These are phyloP conservation scores for Cupressus sempervirens DNA, from an alignment of 75 land plant genomes.

Conservation along the genomic window DNA sequence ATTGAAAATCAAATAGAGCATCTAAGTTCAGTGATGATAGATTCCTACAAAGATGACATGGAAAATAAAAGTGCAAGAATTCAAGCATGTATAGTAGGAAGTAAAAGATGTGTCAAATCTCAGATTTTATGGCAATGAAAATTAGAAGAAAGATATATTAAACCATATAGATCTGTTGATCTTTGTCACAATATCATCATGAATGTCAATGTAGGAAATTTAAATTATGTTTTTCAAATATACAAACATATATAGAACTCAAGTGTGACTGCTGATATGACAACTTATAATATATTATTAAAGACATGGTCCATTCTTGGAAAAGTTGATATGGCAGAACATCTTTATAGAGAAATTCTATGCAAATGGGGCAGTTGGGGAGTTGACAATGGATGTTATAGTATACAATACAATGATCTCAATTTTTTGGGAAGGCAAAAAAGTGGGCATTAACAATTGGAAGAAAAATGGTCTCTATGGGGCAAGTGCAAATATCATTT, in stretches of 20 bases:
- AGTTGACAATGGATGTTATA: conserved; percentile 58
- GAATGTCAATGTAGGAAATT: conserved; percentile 73
- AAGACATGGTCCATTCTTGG: conserved; percentile 67
- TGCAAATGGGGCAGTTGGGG: conserved; percentile 36
- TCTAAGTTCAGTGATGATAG: too few relatives aligned
- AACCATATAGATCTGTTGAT: too few relatives aligned
- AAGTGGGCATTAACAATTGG: conserved; percentile 66
- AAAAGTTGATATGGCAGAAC: conserved; percentile 58
- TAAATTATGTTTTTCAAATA: conserved; percentile 47
- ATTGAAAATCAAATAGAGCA: too few relatives aligned
- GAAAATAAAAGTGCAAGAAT: too few relatives aligned
- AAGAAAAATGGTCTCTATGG: conserved; percentile 32
- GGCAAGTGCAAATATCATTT: not conserved
- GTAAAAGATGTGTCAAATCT: too few relatives aligned
- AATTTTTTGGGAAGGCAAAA: conserved; percentile 79
- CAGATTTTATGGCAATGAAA: too few relatives aligned
- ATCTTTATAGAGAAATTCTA: conserved; percentile 47
- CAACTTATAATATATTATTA: conserved; percentile 78
- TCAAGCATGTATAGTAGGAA: too few relatives aligned
- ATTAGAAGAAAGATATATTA: too few relatives aligned
- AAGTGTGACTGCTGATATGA: conserved; percentile 55
- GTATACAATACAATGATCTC: conserved; percentile 70
- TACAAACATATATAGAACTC: conserved; percentile 69
- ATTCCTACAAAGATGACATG: too few relatives aligned
- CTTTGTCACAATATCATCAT: conserved; percentile 89